Evolutionary conservation across 345 rosid genomes (phyloP), one percentile per base, ranked within the genome.

Genomic region (Arabidopsis arenosa): DNA sequence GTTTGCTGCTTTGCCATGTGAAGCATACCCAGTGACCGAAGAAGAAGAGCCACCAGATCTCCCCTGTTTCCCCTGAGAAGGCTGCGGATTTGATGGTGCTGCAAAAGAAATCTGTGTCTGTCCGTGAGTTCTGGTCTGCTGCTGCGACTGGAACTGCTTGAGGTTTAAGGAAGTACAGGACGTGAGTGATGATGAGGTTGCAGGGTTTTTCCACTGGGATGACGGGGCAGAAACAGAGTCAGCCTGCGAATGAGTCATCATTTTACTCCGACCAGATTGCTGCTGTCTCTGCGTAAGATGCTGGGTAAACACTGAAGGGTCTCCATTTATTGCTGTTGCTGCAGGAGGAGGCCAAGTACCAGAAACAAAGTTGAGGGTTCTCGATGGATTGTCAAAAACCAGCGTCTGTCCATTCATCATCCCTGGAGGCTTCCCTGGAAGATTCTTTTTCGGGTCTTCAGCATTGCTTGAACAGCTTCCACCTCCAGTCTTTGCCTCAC

Each of bases 71-170:
- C 68, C 83, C 51, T 70, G 80, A 21, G 72, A 55, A 63, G 65
- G 39, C 44, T 64, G 68, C 53, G 75, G 58, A 81, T 81, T 80
- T 52, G 77, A 33, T 43, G 79, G 78, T 70, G 61, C 64, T 54
- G 80, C 88, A 51, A 86, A 86, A 12, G 84, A 88, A 70, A 88
- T 86, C 73, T 84, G 88, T 41, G 80, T 80, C 48, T 73, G 81
- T 72, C 88, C 83, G 13, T 81, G 83, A 33, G 81, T 47, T 81
- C 77, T 78, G 39, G 49, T 75, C 77, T 73, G 87, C 53, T 69
- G 88, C 76, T 74, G 86, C 33, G 73, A 41, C 67, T 85, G 65
- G 73, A 66, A 64, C 75, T 68, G 80, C 79, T 84, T 80, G 15
- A 72, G 63, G 12, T 68, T 48, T 21, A 80, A 37, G 59, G 71